Conservation (phyloP, 371 early-diverging fungal species). For the Actinomortierella wolfii region DNA sequence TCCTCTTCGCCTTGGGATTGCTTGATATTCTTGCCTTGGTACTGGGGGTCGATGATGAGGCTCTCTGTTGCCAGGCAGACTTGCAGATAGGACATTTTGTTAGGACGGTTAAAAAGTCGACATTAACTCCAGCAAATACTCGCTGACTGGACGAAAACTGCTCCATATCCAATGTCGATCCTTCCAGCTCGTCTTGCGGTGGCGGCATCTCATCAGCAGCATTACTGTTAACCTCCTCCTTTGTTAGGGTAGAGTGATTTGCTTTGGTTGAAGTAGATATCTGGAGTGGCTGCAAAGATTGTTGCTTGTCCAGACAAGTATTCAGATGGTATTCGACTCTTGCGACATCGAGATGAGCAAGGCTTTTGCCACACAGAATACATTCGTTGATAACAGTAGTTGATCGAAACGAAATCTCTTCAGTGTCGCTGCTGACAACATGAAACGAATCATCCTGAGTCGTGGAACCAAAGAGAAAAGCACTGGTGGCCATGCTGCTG, state of each 20-base stretch:
- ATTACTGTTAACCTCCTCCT: no score
- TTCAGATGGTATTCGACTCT: slow-evolving; percentile 29
- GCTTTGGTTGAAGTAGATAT: slow-evolving; percentile 1
- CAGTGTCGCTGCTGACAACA: not conserved
- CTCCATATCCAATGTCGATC: no score
- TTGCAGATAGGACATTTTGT: slow-evolving; percentile 33
- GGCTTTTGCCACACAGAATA: slow-evolving; percentile 21
- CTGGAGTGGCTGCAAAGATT: slow-evolving; percentile 4
- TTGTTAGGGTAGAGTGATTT: no score
- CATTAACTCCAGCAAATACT: slow-evolving; percentile 19
- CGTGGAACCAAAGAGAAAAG: not conserved
- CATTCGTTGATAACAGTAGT: slow-evolving; percentile 7
- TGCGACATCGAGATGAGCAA: slow-evolving; percentile 18
- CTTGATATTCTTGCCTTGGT: slow-evolving; percentile 5
- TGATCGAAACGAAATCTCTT: not conserved
- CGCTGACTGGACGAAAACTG: slow-evolving; percentile 5
- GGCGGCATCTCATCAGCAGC: no score
- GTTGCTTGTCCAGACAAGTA: slow-evolving; percentile 29
- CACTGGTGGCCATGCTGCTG: not conserved
- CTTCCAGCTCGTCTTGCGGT: no score
- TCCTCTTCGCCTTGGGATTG: slow-evolving; percentile 14
- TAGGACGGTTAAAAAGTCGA: slow-evolving; percentile 25
- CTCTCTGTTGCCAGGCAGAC: slow-evolving; percentile 18
- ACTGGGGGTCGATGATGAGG: not conserved
- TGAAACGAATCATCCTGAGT: not conserved